Base-by-base conservation (phyloP, 192 early-diverging fungal species). In the Backusella macrospora region DNA sequence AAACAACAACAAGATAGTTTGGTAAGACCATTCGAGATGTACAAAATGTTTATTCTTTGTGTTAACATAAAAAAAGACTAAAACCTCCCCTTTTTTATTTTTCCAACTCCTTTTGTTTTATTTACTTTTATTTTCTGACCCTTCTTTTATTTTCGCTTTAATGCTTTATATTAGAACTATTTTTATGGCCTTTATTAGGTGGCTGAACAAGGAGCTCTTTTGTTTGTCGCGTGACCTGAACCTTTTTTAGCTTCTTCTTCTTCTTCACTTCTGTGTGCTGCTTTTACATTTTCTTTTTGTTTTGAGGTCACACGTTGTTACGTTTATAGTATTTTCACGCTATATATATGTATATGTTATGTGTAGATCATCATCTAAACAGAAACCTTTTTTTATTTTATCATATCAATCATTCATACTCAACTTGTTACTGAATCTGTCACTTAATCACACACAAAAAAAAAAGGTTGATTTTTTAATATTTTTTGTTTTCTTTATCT, bases 391-490 rank as follows among this genome's bases (percentile, higher is more conserved):
- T 59, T 59, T 23, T 55, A 21, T n/a, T 55, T 55, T 21, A 55
- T 55, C 9, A 55, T n/a, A n/a, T n/a, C n/a, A n/a, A n/a, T n/a
- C n/a, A 26, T 55, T 55, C 49, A 9, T 21, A 55, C 49, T 55
- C 21, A 23, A 55, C 21, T 55, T 55, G 49, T 14, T 21, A 55
- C 16, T 55, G 49, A 55, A 21, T 55, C 49, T 55, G 49, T 55
- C 49, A 55, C 49, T 55, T 55, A 55, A 55, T 55, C 49, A n/a
- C n/a, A n/a, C n/a, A n/a, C n/a, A n/a, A n/a, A n/a, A n/a, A 55
- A 55, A 55, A 49, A 49, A 55, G 23, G 49, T 55, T 23, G 49
- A n/a, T 55, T 55, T 55, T 55, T 21, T 55, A 55, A 55, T 55
- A 55, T 55, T 55, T 21, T 55, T 55, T 52, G 48, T 52, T 52